Percentiles rank a stretch among this genome's conserved stretches.
Evolutionary conservation across 257 asterid species (phyloP).

Genomic region (Eucommia ulmoides): DNA sequence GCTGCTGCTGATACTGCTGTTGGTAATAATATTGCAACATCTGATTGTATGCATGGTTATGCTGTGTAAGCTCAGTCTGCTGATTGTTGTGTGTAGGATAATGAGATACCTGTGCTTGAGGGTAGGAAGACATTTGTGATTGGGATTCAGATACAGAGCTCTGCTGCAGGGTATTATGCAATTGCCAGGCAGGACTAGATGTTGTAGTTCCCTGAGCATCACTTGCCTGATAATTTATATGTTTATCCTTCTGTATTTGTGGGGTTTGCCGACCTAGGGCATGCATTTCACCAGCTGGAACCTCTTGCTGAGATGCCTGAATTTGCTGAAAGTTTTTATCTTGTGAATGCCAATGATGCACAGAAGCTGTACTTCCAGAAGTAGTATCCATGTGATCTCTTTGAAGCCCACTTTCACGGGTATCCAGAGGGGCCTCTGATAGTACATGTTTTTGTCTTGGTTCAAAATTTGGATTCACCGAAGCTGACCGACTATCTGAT

Average conservation of each 20-base stretch:
- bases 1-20: conserved; percentile 55
- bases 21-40: conserved; percentile 51
- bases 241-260: conserved; percentile 1
- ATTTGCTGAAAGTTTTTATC: conserved; percentile 13
- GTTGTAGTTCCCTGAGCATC: conserved; percentile 14
- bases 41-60: conserved; percentile 28
- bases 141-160: neutral
- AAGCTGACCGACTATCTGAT: conserved; percentile 10
- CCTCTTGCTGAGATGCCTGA: conserved; percentile 8
- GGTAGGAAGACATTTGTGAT: conserved; percentile 18
- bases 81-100: conserved; percentile 14
- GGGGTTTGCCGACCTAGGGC: conserved; percentile 3
- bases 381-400: conserved; percentile 14
- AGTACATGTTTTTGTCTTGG: conserved; percentile 9
- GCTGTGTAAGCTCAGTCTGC: conserved; percentile 16
- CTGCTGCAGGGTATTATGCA: conserved; percentile 12
- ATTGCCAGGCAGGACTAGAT: conserved; percentile 13
- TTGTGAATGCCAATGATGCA: conserved; percentile 11
- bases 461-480: conserved; percentile 13
- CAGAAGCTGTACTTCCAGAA: conserved; percentile 17
- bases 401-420: conserved; percentile 15
- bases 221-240: conserved; percentile 13
- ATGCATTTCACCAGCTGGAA: conserved; percentile 7
- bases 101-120: conserved; percentile 17
- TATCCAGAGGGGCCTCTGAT: conserved; percentile 15